These are phyloP conservation scores for Sphagnum magellanicum DNA, from an alignment of 228 moss, liverwort and hornwort species.

Conservation along the genomic window DNA sequence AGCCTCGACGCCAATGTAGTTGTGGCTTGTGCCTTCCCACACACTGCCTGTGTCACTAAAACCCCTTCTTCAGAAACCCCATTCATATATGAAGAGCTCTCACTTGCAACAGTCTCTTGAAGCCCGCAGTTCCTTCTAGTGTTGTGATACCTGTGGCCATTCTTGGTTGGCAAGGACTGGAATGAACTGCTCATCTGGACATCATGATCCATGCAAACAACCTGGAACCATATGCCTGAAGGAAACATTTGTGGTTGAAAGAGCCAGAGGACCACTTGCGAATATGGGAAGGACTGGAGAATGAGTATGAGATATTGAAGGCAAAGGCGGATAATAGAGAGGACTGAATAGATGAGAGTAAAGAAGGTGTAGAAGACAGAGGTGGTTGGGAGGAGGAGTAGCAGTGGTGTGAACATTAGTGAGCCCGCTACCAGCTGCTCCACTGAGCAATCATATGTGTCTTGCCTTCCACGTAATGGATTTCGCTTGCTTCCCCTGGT, in stretches of 20 bases:
- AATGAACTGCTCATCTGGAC: background rate
- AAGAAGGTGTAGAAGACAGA: constrained; percentile 96
- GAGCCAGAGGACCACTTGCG: constrained; percentile 65
- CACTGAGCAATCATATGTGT: constrained; percentile 93
- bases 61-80: background rate
- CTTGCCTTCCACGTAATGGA: constrained; percentile 70
- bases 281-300: constrained; percentile 75
- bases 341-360: constrained; percentile 69
- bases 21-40: background rate
- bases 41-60: background rate
- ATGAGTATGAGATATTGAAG: constrained; percentile 69
- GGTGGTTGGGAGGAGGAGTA: constrained; percentile 85
- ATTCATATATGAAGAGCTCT: constrained; percentile 1
- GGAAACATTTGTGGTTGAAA: constrained; percentile 65
- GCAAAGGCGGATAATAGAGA: constrained; percentile 55
- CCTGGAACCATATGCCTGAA: constrained; percentile 70
- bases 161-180: background rate
- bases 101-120: no score
- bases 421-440: constrained; percentile 96
- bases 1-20: constrained; percentile 44
- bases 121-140: no score
- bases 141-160: constrained; percentile 1
- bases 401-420: constrained; percentile 92
- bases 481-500: constrained; percentile 92
- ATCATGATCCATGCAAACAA: constrained; percentile 20